Evolutionary conservation across 768 basidiomycete species (phyloP), one percentile per base, ranked within the genome.

Genomic region (Calocera cornea): DNA sequence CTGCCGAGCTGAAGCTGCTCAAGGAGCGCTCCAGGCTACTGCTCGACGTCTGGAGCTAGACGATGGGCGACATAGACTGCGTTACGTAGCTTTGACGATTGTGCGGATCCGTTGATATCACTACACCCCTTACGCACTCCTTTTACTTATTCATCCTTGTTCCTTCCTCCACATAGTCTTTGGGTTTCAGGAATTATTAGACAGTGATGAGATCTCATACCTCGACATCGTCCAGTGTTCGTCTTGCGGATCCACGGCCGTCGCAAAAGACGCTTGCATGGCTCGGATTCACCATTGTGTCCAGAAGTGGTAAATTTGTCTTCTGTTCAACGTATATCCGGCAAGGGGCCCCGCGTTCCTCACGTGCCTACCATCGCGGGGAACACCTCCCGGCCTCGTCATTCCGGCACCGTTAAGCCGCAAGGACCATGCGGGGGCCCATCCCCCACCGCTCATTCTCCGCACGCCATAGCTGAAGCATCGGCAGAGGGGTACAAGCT

Each of bases 11-110:
- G 69, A 99, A 98, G 79, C 77, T 93, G 72, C 80, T 99, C 78
- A 99, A 99, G 82, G 97, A 98, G 77, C 83, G 93, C 64, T 92
- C 89, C 68, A 80, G 93, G 71, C 80, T 94, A 70, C 81, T 95
- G 81, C 76, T 91, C 70, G 92, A 95, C 77, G 92, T 93, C 70
- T 93, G 91, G 91, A 90, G 89, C 78, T 92, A 78, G 78, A 76
- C 49, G 64, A 36, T 38, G 16, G 27, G 36, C 36, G 36, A 47
- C 24, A 47, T 47, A 47, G 44, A 47, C 36, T 65, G 64, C 19
- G 31, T 36, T 41, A 12, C 11, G 24, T 31, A 29, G 54, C 54
- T 27, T 60, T 60, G 54, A 12, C 16, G 44, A 24, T 7, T 47
- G 54, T 50, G 10, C 14, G 10, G 49, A 11, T 50, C 14, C 10